phyloP scores from a whole-genome alignment of 768 basidiomycete genomes.

The Leccinum longicurvipes region DNA sequence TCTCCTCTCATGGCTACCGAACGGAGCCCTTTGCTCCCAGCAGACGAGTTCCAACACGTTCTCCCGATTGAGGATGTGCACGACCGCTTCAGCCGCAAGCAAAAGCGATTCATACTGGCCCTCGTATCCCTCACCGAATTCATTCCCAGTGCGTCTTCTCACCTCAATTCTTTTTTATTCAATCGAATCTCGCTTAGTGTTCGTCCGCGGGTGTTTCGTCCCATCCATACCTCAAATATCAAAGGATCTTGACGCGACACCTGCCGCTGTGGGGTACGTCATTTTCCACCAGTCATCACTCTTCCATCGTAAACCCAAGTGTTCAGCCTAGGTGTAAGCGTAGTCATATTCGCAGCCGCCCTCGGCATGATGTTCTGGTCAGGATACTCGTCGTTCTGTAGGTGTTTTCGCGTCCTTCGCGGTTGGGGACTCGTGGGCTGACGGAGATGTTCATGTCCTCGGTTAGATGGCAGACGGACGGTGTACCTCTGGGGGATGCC shows the following conservation, averaged over 20 bases:
- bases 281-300: neutral
- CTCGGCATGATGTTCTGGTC: conserved; percentile 52
- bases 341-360: conserved; percentile 38
- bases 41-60: neutral
- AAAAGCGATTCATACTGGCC: conserved; percentile 52
- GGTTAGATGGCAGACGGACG: conserved; percentile 59
- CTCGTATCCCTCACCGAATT: conserved; percentile 62
- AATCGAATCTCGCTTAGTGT: conserved; percentile 41
- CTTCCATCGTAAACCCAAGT: conserved; percentile 47
- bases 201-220: conserved; percentile 66
- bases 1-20: neutral
- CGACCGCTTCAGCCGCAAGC: conserved; percentile 48
- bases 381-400: conserved; percentile 49
- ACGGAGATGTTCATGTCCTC: neutral
- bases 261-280: conserved; percentile 52
- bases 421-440: neutral
- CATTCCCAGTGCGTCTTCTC: conserved; percentile 49
- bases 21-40: neutral
- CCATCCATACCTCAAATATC: conserved; percentile 76
- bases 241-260: conserved; percentile 55
- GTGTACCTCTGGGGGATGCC: conserved; percentile 62
- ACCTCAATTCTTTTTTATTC: neutral
- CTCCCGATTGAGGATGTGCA: conserved; percentile 39
- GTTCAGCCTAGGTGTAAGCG: neutral
- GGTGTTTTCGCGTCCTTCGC: conserved; percentile 9